Conservation (phyloP, 352 stramenopile genomes). For the Thalassiosira sp. region DNA sequence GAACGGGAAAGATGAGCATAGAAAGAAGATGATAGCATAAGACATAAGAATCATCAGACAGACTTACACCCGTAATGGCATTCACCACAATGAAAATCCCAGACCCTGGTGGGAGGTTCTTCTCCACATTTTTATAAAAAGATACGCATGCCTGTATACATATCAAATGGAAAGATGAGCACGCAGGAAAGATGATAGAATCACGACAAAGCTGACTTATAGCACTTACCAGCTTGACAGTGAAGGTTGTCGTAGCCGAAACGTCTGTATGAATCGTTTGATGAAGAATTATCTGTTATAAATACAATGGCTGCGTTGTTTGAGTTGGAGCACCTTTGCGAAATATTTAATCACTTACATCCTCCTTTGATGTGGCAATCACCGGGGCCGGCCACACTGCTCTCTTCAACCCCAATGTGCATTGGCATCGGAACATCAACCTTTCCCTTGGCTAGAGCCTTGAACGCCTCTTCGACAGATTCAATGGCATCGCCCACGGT, state of each 20-base stretch:
- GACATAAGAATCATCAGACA: no score
- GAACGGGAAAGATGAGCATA: no score
- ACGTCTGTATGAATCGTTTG: slow-evolving; percentile 40
- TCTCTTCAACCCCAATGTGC: slow-evolving; percentile 86
- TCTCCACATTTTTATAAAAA: slow-evolving; percentile 86
- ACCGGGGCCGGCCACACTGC: slow-evolving; percentile 76
- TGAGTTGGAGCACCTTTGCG: no score
- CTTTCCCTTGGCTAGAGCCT: slow-evolving; percentile 78
- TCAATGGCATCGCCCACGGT: slow-evolving; percentile 81
- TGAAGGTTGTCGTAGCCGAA: slow-evolving; percentile 80
- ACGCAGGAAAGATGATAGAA: background rate
- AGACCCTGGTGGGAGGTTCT: slow-evolving; percentile 76
- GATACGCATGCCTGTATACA: slow-evolving; percentile 70
- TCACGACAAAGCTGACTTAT: no score
- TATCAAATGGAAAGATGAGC: no score
- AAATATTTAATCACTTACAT: slow-evolving; percentile 55
- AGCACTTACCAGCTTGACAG: slow-evolving; percentile 81
- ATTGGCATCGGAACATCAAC: slow-evolving; percentile 87
- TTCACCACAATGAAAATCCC: slow-evolving; percentile 86
- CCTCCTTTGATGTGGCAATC: slow-evolving; percentile 88
- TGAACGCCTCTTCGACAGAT: slow-evolving; percentile 83
- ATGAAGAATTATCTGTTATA: background rate
- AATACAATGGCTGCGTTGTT: background rate
- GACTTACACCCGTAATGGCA: slow-evolving; percentile 81
- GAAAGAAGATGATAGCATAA: no score